Evolutionary conservation across 495 filamentous ascomycete genomes (phyloP), one percentile per base, ranked within the genome.

Genomic region (Thermochaetoides thermophila): DNA sequence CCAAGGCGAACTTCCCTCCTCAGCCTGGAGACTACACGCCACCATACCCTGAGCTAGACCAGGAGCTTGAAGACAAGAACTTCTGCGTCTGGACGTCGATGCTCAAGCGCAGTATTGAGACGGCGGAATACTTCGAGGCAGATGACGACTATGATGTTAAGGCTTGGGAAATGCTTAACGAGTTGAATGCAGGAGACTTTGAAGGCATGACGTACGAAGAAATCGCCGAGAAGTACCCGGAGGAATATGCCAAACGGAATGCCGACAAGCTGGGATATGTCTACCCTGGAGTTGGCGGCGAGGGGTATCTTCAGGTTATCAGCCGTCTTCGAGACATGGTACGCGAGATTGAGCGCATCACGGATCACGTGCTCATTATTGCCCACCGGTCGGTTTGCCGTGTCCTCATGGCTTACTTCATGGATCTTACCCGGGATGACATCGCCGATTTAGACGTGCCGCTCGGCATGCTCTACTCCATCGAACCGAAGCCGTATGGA

Each of bases 21-120:
- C 65, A 74, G 17, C 73, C 81, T 7, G 89, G 89, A 36, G 86
- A 95, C 51, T 78, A 76, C 43, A 96, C 89, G 12, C 89, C 89
- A 1, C 89, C 89, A 6, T 95, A 95, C 48, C 89, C 89, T 0
- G 78, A 91, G 39, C 78, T 84, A 46, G 55, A 57, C 35, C 57
- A 69, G 19, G 68, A 72, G 17, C 63, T 73, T 5, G 58, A 71
- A 23, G 70, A 76, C 16, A 92, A 91, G 59, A 89, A 86, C 46
- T 95, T 93, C 52, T 97, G 89, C 54, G 81, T 97, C 16, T 97
- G 89, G 89, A 93, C 87, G 8, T 89, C 81, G 8, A 96, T 95
- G 87, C 73, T 97, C 44, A 76, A 80, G 45, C 76, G 89, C 29
- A 80, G 78, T 31, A 69, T 87, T 29, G 69, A 91, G 45, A 86